Conservation (phyloP, 2,329 filamentous ascomycete species). For the Coniochaeta ligniaria region DNA sequence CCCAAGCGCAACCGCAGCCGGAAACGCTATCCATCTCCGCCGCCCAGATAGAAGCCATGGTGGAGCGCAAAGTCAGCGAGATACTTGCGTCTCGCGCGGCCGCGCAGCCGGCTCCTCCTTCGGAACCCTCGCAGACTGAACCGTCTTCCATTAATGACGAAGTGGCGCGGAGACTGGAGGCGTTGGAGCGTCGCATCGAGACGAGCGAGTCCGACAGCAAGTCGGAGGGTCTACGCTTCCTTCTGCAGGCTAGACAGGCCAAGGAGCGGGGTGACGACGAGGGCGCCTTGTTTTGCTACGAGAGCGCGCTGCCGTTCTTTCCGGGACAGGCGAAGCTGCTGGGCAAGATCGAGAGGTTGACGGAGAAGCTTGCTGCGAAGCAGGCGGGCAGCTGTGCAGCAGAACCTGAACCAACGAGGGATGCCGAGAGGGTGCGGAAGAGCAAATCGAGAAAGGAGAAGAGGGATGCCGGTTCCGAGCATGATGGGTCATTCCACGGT, state of each 20-base stretch:
- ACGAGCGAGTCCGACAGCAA: slow-evolving; percentile 55
- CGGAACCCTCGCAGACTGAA: slow-evolving; percentile 14
- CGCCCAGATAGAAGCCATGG: slow-evolving; percentile 80
- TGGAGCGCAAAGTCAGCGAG: slow-evolving; percentile 86
- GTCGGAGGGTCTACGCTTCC: slow-evolving; percentile 74
- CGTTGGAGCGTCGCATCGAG: slow-evolving; percentile 80
- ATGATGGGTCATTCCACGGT: not conserved
- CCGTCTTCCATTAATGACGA: slow-evolving; percentile 57
- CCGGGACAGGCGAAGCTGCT: slow-evolving; percentile 74
- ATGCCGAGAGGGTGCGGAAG: not conserved
- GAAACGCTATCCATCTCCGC: slow-evolving; percentile 48
- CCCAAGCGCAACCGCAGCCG: slow-evolving; percentile 10
- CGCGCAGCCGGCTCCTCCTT: slow-evolving; percentile 16
- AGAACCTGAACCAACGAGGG: not conserved
- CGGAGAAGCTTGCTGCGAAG: slow-evolving; percentile 37
- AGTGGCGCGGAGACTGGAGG: slow-evolving; percentile 73
- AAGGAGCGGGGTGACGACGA: slow-evolving; percentile 74
- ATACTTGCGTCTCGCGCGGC: slow-evolving; percentile 56
- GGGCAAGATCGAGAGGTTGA: slow-evolving; percentile 60
- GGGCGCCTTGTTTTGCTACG: slow-evolving; percentile 78
- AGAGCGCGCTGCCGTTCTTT: slow-evolving; percentile 77
- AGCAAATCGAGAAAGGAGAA: not conserved
- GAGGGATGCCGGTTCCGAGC: slow-evolving; percentile 1
- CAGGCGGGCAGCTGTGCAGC: not conserved
- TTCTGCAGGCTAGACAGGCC: slow-evolving; percentile 89